Base-by-base conservation (phyloP, 768 basidiomycete genomes). In the Rhodocollybia butyracea region DNA sequence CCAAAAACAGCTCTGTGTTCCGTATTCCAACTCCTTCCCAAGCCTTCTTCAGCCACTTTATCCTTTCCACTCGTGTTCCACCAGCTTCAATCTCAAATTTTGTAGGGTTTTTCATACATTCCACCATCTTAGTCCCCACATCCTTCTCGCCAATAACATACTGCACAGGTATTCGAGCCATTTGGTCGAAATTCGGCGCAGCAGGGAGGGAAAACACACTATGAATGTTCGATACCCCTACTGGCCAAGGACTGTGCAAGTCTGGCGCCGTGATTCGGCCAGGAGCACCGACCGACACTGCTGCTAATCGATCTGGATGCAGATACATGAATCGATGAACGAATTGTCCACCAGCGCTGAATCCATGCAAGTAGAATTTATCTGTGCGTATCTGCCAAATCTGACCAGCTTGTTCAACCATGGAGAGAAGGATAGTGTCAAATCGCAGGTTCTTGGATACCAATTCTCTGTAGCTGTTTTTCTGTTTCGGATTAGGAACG, bases 271-370 rank as follows among this genome's bases (percentile, higher is more conserved):
- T 62, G 5, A 64, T 38, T 29, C 43, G 21, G 6, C 63, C 63
- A n/a, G 63, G 63, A 2, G 63, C 58, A 12, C 57, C 63, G 32
- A 62, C 52, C 1, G 58, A 58, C 1, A 62, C 61, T n/a, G 58
- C 63, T n/a, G 27, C 46, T 34, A 64, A 54, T 10, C 63, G 51
- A 5, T 57, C 11, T 3, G 64, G 60, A 24, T 65, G 57, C 7
- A 66, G 45, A 36, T 65, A 65, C 19, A 60, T 19, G 38, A 66
- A 66, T 3, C 64, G 60, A 38, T 64, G 65, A 36, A 57, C 64
- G 30, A 66, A 66, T 31, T 66, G 65, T 3, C 57, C 64, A 12
- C 65, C 64, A 3, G 56, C 65, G 55, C 65, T 66, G 36, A 64
- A 67, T 1, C 66, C 66, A 50, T 67, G 62, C 29, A 66, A 24